Evolutionary conservation across 2,329 filamentous ascomycete species (phyloP).

Genomic region (Kalaharituber pfeilii): DNA sequence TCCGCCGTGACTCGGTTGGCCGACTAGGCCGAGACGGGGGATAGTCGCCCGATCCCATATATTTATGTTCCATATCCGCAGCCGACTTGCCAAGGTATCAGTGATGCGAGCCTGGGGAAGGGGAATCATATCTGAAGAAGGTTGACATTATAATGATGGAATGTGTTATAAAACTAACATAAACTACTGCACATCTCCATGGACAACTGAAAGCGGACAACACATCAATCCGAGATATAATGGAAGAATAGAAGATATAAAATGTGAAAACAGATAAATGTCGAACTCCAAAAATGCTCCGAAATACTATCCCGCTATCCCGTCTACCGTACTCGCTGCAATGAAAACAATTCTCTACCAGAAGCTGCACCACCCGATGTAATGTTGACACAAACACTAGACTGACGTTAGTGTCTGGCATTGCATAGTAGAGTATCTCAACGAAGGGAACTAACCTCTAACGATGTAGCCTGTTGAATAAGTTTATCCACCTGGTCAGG

Average conservation of each 20-base stretch:
- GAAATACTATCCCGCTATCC: too few species aligned
- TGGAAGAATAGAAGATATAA: background rate
- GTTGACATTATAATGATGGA: too few species aligned
- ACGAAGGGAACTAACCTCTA: slow-evolving; percentile 43
- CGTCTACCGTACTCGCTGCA: too few species aligned
- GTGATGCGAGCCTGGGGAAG: background rate
- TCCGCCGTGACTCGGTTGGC: too few species aligned
- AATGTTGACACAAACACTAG: slow-evolving; percentile 75
- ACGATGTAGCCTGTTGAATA: slow-evolving; percentile 83
- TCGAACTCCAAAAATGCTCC: too few species aligned
- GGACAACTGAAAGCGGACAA: background rate
- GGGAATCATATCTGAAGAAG: background rate
- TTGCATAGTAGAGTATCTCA: background rate
- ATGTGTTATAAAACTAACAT: background rate
- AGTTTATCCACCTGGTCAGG: slow-evolving; percentile 85
- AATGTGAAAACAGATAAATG: background rate
- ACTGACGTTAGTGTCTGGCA: background rate
- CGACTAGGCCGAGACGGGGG: too few species aligned
- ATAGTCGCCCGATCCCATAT: too few species aligned
- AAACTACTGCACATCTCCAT: background rate
- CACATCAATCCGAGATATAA: background rate
- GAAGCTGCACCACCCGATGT: slow-evolving; percentile 98
- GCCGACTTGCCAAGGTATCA: too few species aligned
- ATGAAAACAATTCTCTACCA: slow-evolving; percentile 44
- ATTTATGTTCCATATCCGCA: too few species aligned